These are phyloP conservation scores for Globisporangium megalacanthum DNA, from an alignment of 352 stramenopile genomes.

Conservation along the genomic window DNA sequence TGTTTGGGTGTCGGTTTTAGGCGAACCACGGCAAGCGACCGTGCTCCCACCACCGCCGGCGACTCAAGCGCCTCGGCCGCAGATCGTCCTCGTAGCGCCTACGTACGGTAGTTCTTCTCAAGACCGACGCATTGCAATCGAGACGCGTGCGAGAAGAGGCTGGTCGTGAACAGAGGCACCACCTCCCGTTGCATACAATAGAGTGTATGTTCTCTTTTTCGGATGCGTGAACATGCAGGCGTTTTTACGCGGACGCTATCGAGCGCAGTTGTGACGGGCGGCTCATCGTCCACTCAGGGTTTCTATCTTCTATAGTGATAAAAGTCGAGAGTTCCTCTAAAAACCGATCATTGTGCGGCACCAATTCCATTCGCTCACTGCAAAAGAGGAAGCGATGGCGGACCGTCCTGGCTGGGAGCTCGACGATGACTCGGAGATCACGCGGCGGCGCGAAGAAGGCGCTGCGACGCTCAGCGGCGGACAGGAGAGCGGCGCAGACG, in stretches of 20 bases:
- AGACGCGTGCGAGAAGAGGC: no score
- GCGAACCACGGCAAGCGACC: slow-evolving; percentile 46
- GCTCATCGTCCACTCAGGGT: no score
- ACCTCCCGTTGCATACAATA: no score
- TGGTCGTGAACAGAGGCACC: no score
- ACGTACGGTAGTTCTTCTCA: neutral
- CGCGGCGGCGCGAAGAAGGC: slow-evolving; percentile 16
- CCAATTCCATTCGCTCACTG: neutral
- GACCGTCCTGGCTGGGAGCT: slow-evolving; percentile 47
- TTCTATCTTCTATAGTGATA: no score
- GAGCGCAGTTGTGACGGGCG: no score
- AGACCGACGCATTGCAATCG: no score
- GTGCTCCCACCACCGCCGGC: slow-evolving; percentile 43
- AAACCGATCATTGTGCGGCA: no score
- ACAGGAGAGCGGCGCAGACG: slow-evolving; percentile 6
- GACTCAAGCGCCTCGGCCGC: slow-evolving; percentile 38
- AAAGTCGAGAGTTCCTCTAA: neutral
- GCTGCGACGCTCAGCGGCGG: slow-evolving; percentile 3
- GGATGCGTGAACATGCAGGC: no score
- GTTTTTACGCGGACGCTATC: no score
- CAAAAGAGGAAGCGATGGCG: slow-evolving; percentile 26
- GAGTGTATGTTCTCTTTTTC: no score
- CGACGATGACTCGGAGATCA: slow-evolving; percentile 33
- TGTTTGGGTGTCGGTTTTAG: slow-evolving; percentile 11
- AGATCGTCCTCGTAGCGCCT: slow-evolving; percentile 2